Evolutionary conservation across 352 stramenopile species (phyloP).

Genomic region (Phytophthora foliorum): DNA sequence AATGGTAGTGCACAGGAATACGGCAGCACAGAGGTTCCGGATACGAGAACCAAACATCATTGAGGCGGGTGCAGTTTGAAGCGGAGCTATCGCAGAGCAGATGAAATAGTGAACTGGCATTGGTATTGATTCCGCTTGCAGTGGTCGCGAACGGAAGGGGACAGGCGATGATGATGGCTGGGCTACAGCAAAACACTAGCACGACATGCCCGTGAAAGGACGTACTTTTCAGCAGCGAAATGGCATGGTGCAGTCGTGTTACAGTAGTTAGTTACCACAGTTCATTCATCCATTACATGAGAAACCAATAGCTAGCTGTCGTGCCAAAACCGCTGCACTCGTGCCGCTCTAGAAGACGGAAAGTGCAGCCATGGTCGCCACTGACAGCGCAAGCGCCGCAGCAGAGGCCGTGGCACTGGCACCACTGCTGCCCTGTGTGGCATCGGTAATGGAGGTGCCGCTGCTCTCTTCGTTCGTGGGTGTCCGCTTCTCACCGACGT

Average conservation of each 20-base stretch:
- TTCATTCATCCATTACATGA: conserved; percentile 25
- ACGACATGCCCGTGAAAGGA: not conserved
- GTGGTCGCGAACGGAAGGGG: not conserved
- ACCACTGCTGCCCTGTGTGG: conserved; percentile 13
- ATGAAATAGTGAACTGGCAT: not conserved
- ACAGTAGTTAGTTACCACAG: conserved; percentile 9
- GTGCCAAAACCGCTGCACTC: not conserved
- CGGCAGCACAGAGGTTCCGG: conserved; percentile 18
- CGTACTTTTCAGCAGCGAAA: not conserved
- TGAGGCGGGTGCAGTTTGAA: not conserved
- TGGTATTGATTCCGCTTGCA: not conserved
- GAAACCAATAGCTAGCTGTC: not conserved
- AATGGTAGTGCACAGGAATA: not conserved
- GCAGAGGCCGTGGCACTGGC: conserved; percentile 14
- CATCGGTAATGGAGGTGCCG: not conserved
- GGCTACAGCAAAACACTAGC: not conserved
- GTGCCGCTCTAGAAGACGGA: conserved; percentile 31
- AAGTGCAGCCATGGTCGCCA: conserved; percentile 28
- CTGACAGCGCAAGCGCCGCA: conserved; percentile 24
- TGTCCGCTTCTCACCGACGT: conserved; percentile 38
- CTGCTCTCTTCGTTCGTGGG: conserved; percentile 38
- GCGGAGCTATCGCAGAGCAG: not conserved
- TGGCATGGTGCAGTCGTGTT: too few species aligned
- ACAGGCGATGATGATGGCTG: not conserved
- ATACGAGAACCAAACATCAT: conserved; percentile 45